Evolutionary conservation across 768 basidiomycete genomes (phyloP), one percentile per base, ranked within the genome.

Genomic region (Rickenella mellea): DNA sequence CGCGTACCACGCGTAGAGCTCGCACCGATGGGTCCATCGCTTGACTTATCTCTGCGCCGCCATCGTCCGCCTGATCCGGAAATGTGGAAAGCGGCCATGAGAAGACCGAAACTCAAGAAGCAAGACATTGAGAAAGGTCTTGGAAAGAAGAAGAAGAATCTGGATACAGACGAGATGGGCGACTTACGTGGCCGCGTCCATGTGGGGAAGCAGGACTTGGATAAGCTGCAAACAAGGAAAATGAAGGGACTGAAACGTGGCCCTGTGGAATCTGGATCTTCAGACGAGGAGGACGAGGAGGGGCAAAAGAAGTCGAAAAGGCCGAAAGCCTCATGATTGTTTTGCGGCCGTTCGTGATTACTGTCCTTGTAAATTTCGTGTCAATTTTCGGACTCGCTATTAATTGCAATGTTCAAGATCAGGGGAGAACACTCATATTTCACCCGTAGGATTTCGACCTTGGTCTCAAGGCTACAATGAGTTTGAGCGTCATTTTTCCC

Each of bases 151-250:
- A 76, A 72, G 63, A 93, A 91, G 77, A 99, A 99, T 57, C 57
- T 90, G 62, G 90, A 91, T 67, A 87, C 91, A 53, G 94, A 99
- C 68, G 90, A 88, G 62, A 96, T 98, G 94, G 96, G 96, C 43
- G 89, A 99, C 58, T 61, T 92, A 63, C 75, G 94, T 53, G 96
- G 93, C 32, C 72, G 79, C 45, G 76, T 99, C 22, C 93, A 98
- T 61, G 63, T 98, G 43, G 86, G 67, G 45, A 88, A 78, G 60
- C 94, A 99, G 67, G 89, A 98, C 63, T 59, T 99, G 53, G 63
- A 61, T 50, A 85, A 74, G 66, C 54, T 98, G 62, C 91, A 96
- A 71, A 81, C 81, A 44, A 74, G 91, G 56, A 96, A 96, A 72
- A 94, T 98, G 89, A 98, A 96, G 67, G 94, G 89, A 8, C 61